phyloP scores from a whole-genome alignment of 1,139 yeast species.

The Geotrichum reessii region DNA sequence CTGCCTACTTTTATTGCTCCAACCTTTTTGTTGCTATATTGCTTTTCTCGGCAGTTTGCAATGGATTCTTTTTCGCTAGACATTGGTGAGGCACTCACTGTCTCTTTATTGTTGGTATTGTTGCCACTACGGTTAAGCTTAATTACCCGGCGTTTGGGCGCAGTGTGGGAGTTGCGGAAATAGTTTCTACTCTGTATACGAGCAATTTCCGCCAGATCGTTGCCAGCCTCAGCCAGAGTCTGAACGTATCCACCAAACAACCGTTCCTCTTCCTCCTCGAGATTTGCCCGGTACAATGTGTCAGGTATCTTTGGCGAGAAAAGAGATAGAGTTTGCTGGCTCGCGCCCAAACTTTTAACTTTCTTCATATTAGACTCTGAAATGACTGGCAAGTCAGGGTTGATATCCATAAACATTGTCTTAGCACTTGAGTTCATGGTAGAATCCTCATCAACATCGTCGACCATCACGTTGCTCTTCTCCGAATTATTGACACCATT shows the following conservation, averaged over 20 bases:
- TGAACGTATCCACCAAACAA: constrained; percentile 18
- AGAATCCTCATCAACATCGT: neutral
- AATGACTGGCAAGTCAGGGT: constrained; percentile 51
- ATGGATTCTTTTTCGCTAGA: neutral
- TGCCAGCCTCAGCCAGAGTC: constrained; percentile 23
- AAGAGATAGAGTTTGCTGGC: constrained; percentile 72
- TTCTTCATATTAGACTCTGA: constrained; percentile 68
- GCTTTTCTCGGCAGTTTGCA: neutral
- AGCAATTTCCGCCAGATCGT: constrained; percentile 30
- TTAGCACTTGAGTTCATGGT: constrained; percentile 15
- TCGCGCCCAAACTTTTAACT: constrained; percentile 62
- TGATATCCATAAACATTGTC: constrained; percentile 45
- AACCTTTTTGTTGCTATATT: neutral
- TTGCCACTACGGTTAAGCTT: constrained; percentile 21
- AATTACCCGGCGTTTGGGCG: constrained; percentile 33
- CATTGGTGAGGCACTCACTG: neutral
- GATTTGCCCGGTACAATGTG: constrained; percentile 49
- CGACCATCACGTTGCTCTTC: neutral
- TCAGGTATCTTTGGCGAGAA: constrained; percentile 55
- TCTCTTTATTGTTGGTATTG: neutral
- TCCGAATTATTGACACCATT: neutral
- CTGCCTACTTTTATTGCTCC: neutral
- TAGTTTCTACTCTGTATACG: constrained; percentile 28
- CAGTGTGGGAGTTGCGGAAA: constrained; percentile 24
- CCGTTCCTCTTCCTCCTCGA: constrained; percentile 22